Percentiles rank a stretch among this genome's conserved stretches.
phyloP scores from a whole-genome alignment of 805 yeast genomes.

The Sugiyamaella floridensis region DNA sequence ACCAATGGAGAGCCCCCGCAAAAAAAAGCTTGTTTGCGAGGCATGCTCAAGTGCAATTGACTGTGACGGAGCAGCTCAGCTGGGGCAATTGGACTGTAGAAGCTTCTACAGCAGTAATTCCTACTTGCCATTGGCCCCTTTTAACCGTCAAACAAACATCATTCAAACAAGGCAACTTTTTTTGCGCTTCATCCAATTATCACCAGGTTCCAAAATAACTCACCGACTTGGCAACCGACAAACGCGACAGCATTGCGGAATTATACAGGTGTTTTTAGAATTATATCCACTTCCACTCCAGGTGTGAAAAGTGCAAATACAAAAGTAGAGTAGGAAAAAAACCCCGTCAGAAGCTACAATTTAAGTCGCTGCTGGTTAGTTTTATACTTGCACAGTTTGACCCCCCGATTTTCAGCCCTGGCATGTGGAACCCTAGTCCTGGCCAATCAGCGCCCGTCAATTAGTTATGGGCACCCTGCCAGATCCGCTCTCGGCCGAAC shows the following conservation, averaged over 20 bases:
- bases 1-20: too few species aligned
- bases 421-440: background rate
- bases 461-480: background rate
- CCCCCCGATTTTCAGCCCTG: background rate
- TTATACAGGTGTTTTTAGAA: background rate
- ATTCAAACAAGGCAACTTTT: background rate
- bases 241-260: slow-evolving; percentile 7
- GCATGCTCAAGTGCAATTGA: too few species aligned
- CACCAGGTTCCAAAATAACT: background rate
- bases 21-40: too few species aligned
- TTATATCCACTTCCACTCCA: background rate
- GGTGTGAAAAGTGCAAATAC: background rate
- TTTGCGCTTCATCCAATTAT: too few species aligned
- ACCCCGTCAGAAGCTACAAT: background rate
- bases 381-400: background rate
- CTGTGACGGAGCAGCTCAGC: too few species aligned
- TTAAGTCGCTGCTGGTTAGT: background rate
- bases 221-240: slow-evolving; percentile 9
- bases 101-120: too few species aligned
- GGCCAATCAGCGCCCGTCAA: background rate
- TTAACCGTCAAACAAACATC: background rate
- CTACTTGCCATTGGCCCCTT: too few species aligned
- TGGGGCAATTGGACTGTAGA: too few species aligned
- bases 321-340: background rate
- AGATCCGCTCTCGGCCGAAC: background rate